Evolutionary conservation across 2,329 filamentous ascomycete genomes (phyloP), one percentile per base, ranked within the genome.

Genomic region (Fusarium falciforme): DNA sequence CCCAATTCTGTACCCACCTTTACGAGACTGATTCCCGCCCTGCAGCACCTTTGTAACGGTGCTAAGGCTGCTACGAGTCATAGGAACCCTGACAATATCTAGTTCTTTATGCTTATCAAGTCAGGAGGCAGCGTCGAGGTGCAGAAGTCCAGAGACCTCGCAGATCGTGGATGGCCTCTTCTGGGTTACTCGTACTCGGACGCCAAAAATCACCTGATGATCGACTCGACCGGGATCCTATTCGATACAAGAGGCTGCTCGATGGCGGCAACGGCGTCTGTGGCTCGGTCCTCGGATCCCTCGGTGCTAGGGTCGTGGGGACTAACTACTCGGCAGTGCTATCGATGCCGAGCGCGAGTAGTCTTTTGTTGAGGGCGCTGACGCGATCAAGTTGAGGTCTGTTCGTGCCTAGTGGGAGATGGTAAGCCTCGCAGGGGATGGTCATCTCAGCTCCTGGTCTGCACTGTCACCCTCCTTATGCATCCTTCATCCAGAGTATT

Each of bases 91-190:
- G 55, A 8, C 35, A 29, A 59, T 58, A 40, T 40, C 36, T 38
- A n/a, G 49, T 54, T 20, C 49, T 31, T 54, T 54, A 54, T 54
- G 49, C 49, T 54, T 54, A 54, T 54, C 49, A 54, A 54, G 49
- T n/a, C 49, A 31, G 49, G 27, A 54, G 49, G 27, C 17, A 33
- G 49, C 10, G 17, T 54, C 17, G 6, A 54, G 17, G 17, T 54
- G 49, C 49, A 54, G 49, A 33, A 54, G 47, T 20, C 27, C 27
- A 54, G 49, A 54, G 27, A 33, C 49, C 27, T 54, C 27, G 49
- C 27, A 54, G 49, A 54, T 54, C 49, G 27, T 31, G 27, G 49
- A 54, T 20, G 27, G 27, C 49, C 49, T 54, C 49, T 54, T 52
- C 20, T 49, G 11, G 49, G 49, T 31, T 31, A 54, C 27, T 54